phyloP scores from a whole-genome alignment of 805 yeast genomes.

The Yarrowia divulgata region DNA sequence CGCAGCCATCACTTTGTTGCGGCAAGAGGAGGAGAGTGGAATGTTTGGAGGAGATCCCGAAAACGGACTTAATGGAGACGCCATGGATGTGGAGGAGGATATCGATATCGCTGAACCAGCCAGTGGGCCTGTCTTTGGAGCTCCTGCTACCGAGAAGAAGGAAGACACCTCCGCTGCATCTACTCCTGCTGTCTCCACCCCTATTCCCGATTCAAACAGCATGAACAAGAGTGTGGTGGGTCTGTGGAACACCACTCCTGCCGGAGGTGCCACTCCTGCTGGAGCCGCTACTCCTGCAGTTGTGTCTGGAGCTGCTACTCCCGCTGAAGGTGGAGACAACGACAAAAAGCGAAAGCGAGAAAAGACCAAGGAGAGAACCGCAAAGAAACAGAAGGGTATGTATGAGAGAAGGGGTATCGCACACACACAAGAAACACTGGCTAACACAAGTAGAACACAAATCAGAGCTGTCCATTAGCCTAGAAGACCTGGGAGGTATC shows the following conservation, averaged over 20 bases:
- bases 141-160: constrained; percentile 1
- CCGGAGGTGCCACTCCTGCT: constrained; percentile 38
- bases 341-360: constrained; percentile 40
- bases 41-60: constrained; percentile 35
- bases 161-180: constrained; percentile 23
- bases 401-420: constrained; percentile 16
- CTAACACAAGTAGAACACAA: constrained; percentile 55
- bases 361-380: constrained; percentile 40
- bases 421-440: not conserved
- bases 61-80: constrained; percentile 30
- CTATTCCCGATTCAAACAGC: constrained; percentile 19
- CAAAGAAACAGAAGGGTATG: constrained; percentile 41
- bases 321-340: constrained; percentile 27
- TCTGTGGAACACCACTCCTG: constrained; percentile 60
- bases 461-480: constrained; percentile 62
- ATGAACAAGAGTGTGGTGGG: constrained; percentile 80
- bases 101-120: constrained; percentile 13
- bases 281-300: not conserved
- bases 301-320: constrained; percentile 40
- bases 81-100: constrained; percentile 34
- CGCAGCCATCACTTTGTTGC: constrained; percentile 7
- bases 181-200: constrained; percentile 26
- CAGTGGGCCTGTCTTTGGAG: constrained; percentile 28
- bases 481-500: constrained; percentile 87
- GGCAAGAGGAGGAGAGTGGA: constrained; percentile 27